Conservation (phyloP, 768 basidiomycete genomes). For the Lactifluus pinguis region DNA sequence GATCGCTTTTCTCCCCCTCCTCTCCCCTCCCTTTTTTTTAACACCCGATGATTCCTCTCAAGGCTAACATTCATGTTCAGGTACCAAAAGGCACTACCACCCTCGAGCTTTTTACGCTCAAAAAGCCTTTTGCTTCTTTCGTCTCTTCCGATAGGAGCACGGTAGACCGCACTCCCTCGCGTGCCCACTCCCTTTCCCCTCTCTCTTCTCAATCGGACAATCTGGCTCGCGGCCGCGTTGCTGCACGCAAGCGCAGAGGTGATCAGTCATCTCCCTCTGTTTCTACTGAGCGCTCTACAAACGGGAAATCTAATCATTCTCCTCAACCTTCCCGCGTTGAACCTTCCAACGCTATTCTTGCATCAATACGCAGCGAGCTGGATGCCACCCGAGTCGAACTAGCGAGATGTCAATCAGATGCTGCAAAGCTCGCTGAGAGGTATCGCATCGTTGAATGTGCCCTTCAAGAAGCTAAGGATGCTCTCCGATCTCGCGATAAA, state of each 20-base stretch:
- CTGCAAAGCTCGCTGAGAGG: constrained; percentile 50
- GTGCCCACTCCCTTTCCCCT: constrained; percentile 9
- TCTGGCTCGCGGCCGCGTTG: constrained; percentile 19
- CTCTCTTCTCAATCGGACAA: constrained; percentile 16
- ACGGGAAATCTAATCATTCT: constrained; percentile 3
- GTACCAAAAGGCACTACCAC: constrained; percentile 14
- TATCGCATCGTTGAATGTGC: constrained; percentile 54
- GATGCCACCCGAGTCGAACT: constrained; percentile 44
- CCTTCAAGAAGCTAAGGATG: constrained; percentile 54
- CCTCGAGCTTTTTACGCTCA: constrained; percentile 19
- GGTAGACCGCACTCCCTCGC: constrained; percentile 6
- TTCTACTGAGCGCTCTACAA: constrained; percentile 15
- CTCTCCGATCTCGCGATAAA: constrained; percentile 45
- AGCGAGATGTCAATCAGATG: constrained; percentile 45
- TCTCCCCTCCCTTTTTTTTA: not conserved
- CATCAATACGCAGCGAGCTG: constrained; percentile 46
- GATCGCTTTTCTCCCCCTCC: not conserved
- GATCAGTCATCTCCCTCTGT: constrained; percentile 19
- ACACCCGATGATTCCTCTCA: constrained; percentile 14
- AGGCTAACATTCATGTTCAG: constrained; percentile 20
- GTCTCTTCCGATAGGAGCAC: constrained; percentile 11
- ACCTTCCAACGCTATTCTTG: constrained; percentile 8
- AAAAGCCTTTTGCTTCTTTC: constrained; percentile 15
- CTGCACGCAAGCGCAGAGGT: constrained; percentile 19
- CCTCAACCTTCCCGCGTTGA: constrained; percentile 14